These are phyloP conservation scores for Hyphodiscus hymeniophilus DNA, from an alignment of 495 filamentous ascomycete species.

Conservation along the genomic window DNA sequence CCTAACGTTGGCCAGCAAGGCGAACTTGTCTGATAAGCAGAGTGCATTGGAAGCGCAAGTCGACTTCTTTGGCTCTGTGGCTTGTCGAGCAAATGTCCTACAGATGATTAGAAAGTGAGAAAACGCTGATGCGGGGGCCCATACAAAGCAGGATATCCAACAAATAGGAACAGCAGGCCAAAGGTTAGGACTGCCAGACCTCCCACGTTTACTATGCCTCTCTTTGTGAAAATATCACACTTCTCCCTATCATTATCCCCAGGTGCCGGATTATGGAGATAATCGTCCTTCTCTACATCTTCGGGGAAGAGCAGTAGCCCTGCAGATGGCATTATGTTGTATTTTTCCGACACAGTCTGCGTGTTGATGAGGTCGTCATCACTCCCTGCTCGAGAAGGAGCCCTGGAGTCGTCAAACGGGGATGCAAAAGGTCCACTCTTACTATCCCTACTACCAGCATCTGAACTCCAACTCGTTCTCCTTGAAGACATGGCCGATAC, in stretches of 20 bases:
- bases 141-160: conserved; percentile 69
- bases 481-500: conserved; percentile 41
- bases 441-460: conserved; percentile 42
- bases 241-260: conserved; percentile 53
- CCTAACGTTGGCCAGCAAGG: conserved; percentile 53
- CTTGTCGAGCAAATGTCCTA: conserved; percentile 10
- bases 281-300: conserved; percentile 75
- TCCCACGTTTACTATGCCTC: conserved; percentile 61
- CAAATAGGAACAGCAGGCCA: conserved; percentile 59
- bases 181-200: conserved; percentile 52
- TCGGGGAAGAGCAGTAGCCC: conserved; percentile 64
- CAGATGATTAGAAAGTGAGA: neutral
- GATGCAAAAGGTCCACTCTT: conserved; percentile 38
- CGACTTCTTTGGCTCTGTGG: neutral
- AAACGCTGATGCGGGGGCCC: conserved; percentile 14
- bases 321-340: conserved; percentile 65
- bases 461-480: conserved; percentile 56
- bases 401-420: conserved; percentile 50
- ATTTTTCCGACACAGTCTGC: conserved; percentile 72
- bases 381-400: conserved; percentile 52
- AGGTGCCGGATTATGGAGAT: conserved; percentile 63
- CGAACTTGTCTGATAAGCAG: conserved; percentile 51
- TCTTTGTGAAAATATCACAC: conserved; percentile 59
- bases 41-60: conserved; percentile 28
- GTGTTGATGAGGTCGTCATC: conserved; percentile 64